Base-by-base conservation (phyloP, 1,284 basidiomycete species). In the Ganoderma multipileum region DNA sequence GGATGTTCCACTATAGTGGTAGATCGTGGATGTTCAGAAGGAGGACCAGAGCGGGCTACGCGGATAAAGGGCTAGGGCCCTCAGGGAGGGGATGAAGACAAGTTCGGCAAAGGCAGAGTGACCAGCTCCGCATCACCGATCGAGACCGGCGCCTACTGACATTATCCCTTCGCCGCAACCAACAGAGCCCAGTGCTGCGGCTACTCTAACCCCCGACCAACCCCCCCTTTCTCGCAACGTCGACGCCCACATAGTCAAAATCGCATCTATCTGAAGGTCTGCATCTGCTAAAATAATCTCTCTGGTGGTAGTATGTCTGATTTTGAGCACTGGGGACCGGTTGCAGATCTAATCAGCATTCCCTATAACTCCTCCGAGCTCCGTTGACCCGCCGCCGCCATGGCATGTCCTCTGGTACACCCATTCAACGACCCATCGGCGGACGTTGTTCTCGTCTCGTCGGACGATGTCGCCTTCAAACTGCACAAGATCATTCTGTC, bases 401-500 rank as follows among this genome's bases (percentile, higher is more conserved):
- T 58, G n/a, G 2, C n/a, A 3, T 39, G 18, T 39, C 36, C 57
- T 14, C 36, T 39, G 20, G n/a, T 6, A 58, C 57, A 58, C 57
- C 57, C 33, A 14, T 58, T 58, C 11, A 58, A 23, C 36, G 36
- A 58, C 33, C 23, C 57, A 38, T 58, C 57, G 57, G 70, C 64
- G 36, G 72, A 75, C 55, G 41, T 68, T 41, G 72, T 81, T 39
- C 71, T 84, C 7, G 77, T 76, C 28, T 79, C 84, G 4, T 79
- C 78, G 0, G 82, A 83, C 68, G 67, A 76, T 14, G 70, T 82
- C n/a, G 73, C 79, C 47, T 84, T 85, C 66, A 74, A 72, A 18
- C 76, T 81, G 5, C 71, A 80, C 65, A 78, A 77, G 14, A 70
- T 75, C 36, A 71, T 85, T 41, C 76, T 85, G n/a, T 79, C 82